phyloP scores from a whole-genome alignment of 495 filamentous ascomycete species.

The Penicillium canescens region DNA sequence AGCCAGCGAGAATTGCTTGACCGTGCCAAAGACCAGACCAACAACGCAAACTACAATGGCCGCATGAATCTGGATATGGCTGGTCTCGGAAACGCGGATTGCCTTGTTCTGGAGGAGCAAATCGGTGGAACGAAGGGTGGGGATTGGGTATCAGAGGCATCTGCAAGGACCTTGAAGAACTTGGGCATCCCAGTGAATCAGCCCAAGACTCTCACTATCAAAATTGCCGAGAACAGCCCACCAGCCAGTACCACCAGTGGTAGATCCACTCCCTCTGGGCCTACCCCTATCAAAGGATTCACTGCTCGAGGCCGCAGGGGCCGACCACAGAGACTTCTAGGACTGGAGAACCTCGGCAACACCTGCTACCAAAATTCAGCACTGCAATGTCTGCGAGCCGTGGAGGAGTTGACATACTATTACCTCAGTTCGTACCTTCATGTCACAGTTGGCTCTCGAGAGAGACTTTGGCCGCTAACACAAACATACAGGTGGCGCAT shows the following conservation, averaged over 20 bases:
- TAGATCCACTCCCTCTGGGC: conserved; percentile 62
- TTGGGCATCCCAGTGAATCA: conserved; percentile 41
- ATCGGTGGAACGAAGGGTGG: conserved; percentile 54
- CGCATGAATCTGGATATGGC: conserved; percentile 58
- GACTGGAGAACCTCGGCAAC: conserved; percentile 88
- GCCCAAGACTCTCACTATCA: conserved; percentile 33
- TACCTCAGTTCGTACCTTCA: conserved; percentile 62
- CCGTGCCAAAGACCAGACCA: conserved; percentile 67
- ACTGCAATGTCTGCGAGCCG: conserved; percentile 85
- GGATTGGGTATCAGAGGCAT: conserved; percentile 63
- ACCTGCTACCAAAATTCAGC: conserved; percentile 99
- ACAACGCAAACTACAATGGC: conserved; percentile 77
- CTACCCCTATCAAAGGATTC: conserved; percentile 31
- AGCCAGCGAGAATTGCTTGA: conserved; percentile 70
- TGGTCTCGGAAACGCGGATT: conserved; percentile 66
- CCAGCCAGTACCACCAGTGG: conserved; percentile 43
- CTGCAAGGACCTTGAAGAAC: conserved; percentile 39
- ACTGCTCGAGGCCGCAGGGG: conserved; percentile 65
- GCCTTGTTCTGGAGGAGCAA: conserved; percentile 77
- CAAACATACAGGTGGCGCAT: conserved; percentile 54
- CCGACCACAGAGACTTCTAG: conserved; percentile 52
- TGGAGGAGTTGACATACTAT: conserved; percentile 88
- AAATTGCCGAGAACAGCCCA: conserved; percentile 38
- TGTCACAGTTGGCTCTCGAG: conserved; percentile 1
- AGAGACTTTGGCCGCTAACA: conserved; percentile 11